These are phyloP conservation scores for Mycena maculata DNA, from an alignment of 768 basidiomycete species.

Conservation along the genomic window DNA sequence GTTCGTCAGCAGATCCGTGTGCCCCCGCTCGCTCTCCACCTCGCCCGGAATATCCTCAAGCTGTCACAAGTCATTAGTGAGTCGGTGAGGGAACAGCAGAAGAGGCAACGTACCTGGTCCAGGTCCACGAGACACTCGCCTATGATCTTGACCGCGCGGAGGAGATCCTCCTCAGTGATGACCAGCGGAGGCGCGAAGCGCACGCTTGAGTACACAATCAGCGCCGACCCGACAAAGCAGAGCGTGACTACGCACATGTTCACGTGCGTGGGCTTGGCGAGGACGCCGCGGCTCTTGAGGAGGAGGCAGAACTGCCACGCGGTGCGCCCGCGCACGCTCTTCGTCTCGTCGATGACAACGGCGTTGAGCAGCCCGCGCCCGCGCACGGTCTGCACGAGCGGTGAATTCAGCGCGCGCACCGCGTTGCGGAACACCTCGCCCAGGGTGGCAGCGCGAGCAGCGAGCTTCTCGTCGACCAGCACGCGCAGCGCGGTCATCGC, in stretches of 20 bases:
- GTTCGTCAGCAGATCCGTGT: background rate
- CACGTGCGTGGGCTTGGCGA: slow-evolving; percentile 96
- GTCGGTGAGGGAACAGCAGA: background rate
- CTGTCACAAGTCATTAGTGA: slow-evolving; percentile 39
- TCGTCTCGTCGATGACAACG: slow-evolving; percentile 88
- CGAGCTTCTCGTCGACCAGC: slow-evolving; percentile 88
- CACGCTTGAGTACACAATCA: slow-evolving; percentile 63
- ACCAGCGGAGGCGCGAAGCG: slow-evolving; percentile 97
- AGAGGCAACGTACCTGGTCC: slow-evolving; percentile 67
- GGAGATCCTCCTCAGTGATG: slow-evolving; percentile 88
- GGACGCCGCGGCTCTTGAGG: slow-evolving; percentile 88
- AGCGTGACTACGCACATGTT: slow-evolving; percentile 76
- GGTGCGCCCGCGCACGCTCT: slow-evolving; percentile 79
- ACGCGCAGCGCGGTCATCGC: slow-evolving; percentile 93
- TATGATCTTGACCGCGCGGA: slow-evolving; percentile 80
- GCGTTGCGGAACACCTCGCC: slow-evolving; percentile 84
- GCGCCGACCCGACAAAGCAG: background rate
- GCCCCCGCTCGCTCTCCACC: slow-evolving; percentile 8
- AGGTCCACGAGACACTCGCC: slow-evolving; percentile 82
- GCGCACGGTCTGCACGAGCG: slow-evolving; percentile 82
- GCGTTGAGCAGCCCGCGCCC: slow-evolving; percentile 94
- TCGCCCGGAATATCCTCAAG: slow-evolving; percentile 71
- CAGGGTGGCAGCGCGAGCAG: slow-evolving; percentile 80
- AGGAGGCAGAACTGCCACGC: slow-evolving; percentile 97
- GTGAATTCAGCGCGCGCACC: slow-evolving; percentile 69